phyloP scores from a whole-genome alignment of 2,329 filamentous ascomycete species.

The Gaeumannomyces tritici region DNA sequence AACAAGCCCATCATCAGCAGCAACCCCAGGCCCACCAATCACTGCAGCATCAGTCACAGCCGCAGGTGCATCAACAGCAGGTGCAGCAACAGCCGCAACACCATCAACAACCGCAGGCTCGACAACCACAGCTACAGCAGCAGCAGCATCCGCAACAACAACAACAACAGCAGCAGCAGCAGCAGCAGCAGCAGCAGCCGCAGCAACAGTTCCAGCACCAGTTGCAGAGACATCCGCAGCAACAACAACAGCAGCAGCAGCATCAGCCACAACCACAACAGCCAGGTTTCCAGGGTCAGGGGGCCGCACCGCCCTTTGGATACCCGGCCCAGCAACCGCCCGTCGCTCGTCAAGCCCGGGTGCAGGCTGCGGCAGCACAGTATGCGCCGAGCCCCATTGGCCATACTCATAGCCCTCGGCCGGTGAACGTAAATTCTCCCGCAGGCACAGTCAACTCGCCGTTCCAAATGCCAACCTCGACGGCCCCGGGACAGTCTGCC shows the following conservation, averaged over 20 bases:
- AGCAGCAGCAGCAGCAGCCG: background rate
- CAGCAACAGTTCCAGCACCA: slow-evolving; percentile 4
- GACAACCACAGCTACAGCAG: background rate
- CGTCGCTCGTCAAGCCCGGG: background rate
- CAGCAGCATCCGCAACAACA: background rate
- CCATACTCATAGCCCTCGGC: background rate
- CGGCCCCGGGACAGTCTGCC: background rate
- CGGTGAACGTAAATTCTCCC: background rate
- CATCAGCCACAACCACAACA: slow-evolving; percentile 14
- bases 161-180: background rate
- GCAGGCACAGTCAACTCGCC: background rate
- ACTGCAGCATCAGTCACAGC: background rate
- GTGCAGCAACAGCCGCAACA: background rate
- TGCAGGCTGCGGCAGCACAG: background rate
- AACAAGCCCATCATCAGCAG: background rate
- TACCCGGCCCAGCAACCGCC: background rate
- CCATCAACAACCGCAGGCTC: background rate
- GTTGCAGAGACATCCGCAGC: slow-evolving; percentile 8
- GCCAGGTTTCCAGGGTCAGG: background rate
- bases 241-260: slow-evolving; percentile 13
- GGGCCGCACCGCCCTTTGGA: background rate
- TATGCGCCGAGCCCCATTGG: background rate
- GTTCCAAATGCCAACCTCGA: background rate
- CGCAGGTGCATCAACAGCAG: background rate
- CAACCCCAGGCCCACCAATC: background rate